Percentiles rank a stretch among this genome's conserved stretches.
Conservation (phyloP, 2,329 filamentous ascomycete species). For the Verticillium isaacii region DNA sequence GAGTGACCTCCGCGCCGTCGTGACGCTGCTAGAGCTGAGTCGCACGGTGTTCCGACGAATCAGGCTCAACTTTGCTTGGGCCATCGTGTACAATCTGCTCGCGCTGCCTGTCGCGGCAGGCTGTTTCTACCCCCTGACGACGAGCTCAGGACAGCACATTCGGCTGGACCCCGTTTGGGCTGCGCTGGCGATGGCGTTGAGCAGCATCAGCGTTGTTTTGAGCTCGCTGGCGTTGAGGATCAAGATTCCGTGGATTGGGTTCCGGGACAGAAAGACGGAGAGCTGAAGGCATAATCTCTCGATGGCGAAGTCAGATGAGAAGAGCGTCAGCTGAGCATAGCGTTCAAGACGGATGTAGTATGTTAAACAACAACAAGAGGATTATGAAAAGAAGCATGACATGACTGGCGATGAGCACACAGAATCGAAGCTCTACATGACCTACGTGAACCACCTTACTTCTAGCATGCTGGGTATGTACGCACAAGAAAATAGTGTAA, state of each 20-base stretch:
- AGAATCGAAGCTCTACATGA: too few species aligned
- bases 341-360: too few species aligned
- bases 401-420: too few species aligned
- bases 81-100: constrained; percentile 73
- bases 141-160: constrained; percentile 47
- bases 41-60: constrained; percentile 70
- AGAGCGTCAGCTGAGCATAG: too few species aligned
- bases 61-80: constrained; percentile 83
- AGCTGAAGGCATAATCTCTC: constrained; percentile 1
- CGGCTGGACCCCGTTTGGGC: constrained; percentile 79
- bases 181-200: constrained; percentile 85
- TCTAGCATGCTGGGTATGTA: background rate
- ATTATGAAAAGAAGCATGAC: too few species aligned
- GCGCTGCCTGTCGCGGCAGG: constrained; percentile 80
- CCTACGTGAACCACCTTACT: too few species aligned
- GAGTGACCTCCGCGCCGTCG: constrained; percentile 62
- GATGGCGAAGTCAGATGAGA: too few species aligned
- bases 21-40: constrained; percentile 70
- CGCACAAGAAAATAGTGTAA: background rate
- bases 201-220: constrained; percentile 81
- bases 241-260: constrained; percentile 37
- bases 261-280: constrained; percentile 26
- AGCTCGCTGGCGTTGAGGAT: constrained; percentile 72
- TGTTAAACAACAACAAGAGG: too few species aligned
- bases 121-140: constrained; percentile 59